phyloP scores from a whole-genome alignment of 2,329 filamentous ascomycete species.

The Ophiosphaerella narmari region DNA sequence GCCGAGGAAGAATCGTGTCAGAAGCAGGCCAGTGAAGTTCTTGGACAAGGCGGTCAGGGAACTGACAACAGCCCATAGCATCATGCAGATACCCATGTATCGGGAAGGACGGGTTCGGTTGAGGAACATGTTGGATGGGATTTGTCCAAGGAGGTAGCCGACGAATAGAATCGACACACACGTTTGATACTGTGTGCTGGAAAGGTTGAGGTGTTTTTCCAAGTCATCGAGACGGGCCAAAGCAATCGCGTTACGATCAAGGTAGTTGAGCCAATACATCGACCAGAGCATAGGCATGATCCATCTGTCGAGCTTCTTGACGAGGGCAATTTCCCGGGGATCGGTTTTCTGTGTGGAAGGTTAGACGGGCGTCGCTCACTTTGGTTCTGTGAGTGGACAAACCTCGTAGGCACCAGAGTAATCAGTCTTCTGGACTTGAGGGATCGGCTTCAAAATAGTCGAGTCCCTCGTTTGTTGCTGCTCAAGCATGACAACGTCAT shows the following conservation, averaged over 20 bases:
- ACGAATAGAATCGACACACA: constrained; percentile 32
- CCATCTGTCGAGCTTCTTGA: constrained; percentile 38
- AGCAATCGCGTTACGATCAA: constrained; percentile 67
- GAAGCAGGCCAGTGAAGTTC: constrained; percentile 50
- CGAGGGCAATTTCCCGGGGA: constrained; percentile 39
- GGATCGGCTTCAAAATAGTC: constrained; percentile 27
- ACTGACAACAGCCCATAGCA: constrained; percentile 50
- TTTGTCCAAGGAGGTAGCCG: constrained; percentile 43
- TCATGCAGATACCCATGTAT: constrained; percentile 41
- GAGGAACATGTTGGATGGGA: constrained; percentile 46
- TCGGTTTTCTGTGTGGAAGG: constrained; percentile 31
- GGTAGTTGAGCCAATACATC: constrained; percentile 18
- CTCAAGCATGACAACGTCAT: constrained; percentile 34
- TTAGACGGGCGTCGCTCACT: not conserved
- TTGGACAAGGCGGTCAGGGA: constrained; percentile 50
- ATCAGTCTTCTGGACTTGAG: constrained; percentile 32
- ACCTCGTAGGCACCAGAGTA: constrained; percentile 40
- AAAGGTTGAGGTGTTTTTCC: constrained; percentile 57
- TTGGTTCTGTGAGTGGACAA: not conserved
- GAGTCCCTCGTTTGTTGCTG: constrained; percentile 26
- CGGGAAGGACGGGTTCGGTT: constrained; percentile 35
- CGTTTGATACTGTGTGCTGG: constrained; percentile 27
- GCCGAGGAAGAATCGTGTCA: constrained; percentile 51
- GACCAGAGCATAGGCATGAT: constrained; percentile 35
- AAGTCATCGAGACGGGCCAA: constrained; percentile 66